Percentiles rank a stretch among this genome's conserved stretches.
phyloP scores from a whole-genome alignment of 805 yeast genomes.

The Saccharomycopsis synnaedendra region DNA sequence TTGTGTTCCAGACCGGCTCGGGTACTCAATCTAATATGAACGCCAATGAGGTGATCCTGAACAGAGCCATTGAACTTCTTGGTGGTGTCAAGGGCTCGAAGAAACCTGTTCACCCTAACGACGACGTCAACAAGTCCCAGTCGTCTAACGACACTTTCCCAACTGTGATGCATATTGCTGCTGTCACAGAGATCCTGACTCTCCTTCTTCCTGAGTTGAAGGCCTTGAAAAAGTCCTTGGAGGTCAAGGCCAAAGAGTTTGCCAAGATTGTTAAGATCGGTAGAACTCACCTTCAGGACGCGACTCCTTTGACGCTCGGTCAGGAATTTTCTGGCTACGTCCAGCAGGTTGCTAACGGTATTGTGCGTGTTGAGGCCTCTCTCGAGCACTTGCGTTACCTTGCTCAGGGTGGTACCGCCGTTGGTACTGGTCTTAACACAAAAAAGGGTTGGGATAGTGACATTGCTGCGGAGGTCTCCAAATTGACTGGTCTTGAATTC shows the following conservation, averaged over 20 bases:
- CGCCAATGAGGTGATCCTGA: constrained; percentile 96
- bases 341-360: constrained; percentile 85
- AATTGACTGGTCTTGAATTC: constrained; percentile 81
- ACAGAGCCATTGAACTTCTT: constrained; percentile 92
- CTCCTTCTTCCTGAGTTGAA: constrained; percentile 72
- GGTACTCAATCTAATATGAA: constrained; percentile 99
- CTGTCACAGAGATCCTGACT: constrained; percentile 76
- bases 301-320: constrained; percentile 95
- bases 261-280: constrained; percentile 90
- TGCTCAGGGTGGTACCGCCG: constrained; percentile 99
- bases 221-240: constrained; percentile 67
- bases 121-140: constrained; percentile 96
- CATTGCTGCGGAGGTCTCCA: constrained; percentile 77
- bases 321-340: constrained; percentile 97
- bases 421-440: constrained; percentile 97
- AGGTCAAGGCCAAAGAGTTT: constrained; percentile 73
- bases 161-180: constrained; percentile 99
- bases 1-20: constrained; percentile 97
- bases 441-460: constrained; percentile 78
- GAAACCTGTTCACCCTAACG: constrained; percentile 94
- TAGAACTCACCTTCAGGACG: constrained; percentile 98
- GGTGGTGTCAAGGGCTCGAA: constrained; percentile 92
- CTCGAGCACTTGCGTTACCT: constrained; percentile 68
- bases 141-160: constrained; percentile 99
- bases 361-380: constrained; percentile 68